Evolutionary conservation across 2,329 filamentous ascomycete genomes (phyloP), one percentile per base, ranked within the genome.

Genomic region (Colletotrichum costaricense): DNA sequence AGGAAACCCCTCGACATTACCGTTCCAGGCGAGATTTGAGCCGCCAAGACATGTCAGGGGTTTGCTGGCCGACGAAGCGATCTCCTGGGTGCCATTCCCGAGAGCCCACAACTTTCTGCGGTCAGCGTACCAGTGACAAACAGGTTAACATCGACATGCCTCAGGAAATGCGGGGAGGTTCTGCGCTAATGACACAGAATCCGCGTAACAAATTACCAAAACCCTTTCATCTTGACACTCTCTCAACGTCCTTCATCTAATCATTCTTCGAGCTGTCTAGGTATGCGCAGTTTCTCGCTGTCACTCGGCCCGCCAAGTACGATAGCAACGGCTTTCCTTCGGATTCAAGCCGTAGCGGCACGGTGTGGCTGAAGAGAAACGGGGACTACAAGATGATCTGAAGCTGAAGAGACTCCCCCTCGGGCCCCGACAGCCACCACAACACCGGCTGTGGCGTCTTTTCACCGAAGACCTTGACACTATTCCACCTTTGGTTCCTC

Each of bases 161-260:
- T 33, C 55, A 46, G 35, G 33, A 55, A 67, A 49, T 71, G 26
- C 63, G 64, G 49, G 35, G 69, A 57, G 22, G 8, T 35, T n/a
- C 16, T 22, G 30, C 54, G 54, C 67, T 58, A 66, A 59, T 64
- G 67, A 65, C 60, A 68, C 19, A 52, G 52, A 22, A 42, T 33
- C 63, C 30, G 22, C 56, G 42, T 67, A 26, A n/a, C 46, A 46
- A 5, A 26, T 11, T 9, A n/a, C 22, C 19, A 16, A 49, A 22
- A 22, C 8, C 3, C 33, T 22, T 14, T 33, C 42, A 49, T 26
- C 26, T 11, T 59, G 26, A 30, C 19, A 38, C 16, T 16, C 52
- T 6, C 58, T 35, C 14, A 19, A 42, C 26, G 30, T 55, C 59
- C 56, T 22, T 49, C 56, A 38, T n/a, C 30, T 35, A 11, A 35